Conservation (phyloP, 345 rosid species). For the Camelina neglecta region DNA sequence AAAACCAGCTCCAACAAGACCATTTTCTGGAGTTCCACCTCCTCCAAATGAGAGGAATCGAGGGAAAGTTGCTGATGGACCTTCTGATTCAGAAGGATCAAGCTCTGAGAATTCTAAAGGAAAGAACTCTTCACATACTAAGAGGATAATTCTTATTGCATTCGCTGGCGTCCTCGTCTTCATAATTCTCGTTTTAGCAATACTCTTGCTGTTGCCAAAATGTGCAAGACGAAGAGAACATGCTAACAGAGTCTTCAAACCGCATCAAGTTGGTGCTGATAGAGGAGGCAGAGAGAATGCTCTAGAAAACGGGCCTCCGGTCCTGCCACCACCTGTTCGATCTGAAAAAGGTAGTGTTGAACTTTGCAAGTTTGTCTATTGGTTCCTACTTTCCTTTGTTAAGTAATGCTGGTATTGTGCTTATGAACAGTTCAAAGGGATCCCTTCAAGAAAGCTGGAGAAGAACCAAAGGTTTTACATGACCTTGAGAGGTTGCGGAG, state of each 20-base stretch:
- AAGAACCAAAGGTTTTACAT: conserved; percentile 54
- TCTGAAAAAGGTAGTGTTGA: conserved; percentile 63
- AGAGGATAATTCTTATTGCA: conserved; percentile 72
- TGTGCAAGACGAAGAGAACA: conserved; percentile 63
- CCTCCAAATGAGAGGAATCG: conserved; percentile 53
- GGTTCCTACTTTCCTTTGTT: neutral
- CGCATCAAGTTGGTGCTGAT: conserved; percentile 71
- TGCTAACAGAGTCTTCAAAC: conserved; percentile 55
- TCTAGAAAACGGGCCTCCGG: conserved; percentile 51
- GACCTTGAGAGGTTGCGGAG: conserved; percentile 52
- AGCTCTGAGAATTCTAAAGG: conserved; percentile 43
- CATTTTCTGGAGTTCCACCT: conserved; percentile 47
- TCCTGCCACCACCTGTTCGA: conserved; percentile 54
- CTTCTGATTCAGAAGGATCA: conserved; percentile 59
- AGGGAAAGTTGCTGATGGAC: conserved; percentile 64
- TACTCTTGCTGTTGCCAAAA: conserved; percentile 63
- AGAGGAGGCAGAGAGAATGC: conserved; percentile 68
- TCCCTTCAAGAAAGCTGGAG: conserved; percentile 50
- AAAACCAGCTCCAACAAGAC: conserved; percentile 49
- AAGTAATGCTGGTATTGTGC: conserved; percentile 21
- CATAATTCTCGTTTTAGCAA: conserved; percentile 59
- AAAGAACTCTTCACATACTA: conserved; percentile 52
- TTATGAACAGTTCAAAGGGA: conserved; percentile 59
- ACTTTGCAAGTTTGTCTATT: conserved; percentile 22
- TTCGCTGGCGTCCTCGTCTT: conserved; percentile 66